Evolutionary conservation across 441 rosid species (phyloP).

Genomic region (Mallotus japonicus): DNA sequence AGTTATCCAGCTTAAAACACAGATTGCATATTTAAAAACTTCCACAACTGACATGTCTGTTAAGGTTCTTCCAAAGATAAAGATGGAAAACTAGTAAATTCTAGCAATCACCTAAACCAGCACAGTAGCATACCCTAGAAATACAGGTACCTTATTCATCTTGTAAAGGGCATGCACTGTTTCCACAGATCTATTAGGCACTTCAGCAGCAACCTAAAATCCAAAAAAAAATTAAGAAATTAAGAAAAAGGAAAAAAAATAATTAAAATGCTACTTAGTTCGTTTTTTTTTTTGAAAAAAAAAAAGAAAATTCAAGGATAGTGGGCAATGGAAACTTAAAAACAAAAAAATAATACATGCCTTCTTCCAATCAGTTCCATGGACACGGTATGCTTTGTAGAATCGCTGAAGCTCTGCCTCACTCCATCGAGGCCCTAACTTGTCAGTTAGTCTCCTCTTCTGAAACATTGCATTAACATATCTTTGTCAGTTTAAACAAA

Average conservation of each 20-base stretch:
- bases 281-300: neutral
- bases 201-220: constrained; percentile 67
- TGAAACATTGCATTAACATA: constrained; percentile 18
- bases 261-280: constrained; percentile 6
- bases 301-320: neutral
- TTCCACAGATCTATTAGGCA: constrained; percentile 68
- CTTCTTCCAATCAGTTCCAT: constrained; percentile 86
- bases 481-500: constrained; percentile 10
- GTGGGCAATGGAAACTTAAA: neutral
- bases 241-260: neutral
- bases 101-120: neutral
- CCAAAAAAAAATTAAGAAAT: constrained; percentile 19
- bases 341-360: constrained; percentile 30
- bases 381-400: constrained; percentile 70
- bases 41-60: neutral
- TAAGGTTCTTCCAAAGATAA: neutral
- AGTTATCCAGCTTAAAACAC: neutral
- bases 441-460: constrained; percentile 71
- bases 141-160: constrained; percentile 68
- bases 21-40: neutral
- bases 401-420: constrained; percentile 74
- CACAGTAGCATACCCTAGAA: constrained; percentile 10
- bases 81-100: neutral
- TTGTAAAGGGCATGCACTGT: constrained; percentile 85
- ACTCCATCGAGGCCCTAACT: constrained; percentile 87